Evolutionary conservation across 139 green algal genomes (phyloP).

Genomic region (Pleodorina starrii): DNA sequence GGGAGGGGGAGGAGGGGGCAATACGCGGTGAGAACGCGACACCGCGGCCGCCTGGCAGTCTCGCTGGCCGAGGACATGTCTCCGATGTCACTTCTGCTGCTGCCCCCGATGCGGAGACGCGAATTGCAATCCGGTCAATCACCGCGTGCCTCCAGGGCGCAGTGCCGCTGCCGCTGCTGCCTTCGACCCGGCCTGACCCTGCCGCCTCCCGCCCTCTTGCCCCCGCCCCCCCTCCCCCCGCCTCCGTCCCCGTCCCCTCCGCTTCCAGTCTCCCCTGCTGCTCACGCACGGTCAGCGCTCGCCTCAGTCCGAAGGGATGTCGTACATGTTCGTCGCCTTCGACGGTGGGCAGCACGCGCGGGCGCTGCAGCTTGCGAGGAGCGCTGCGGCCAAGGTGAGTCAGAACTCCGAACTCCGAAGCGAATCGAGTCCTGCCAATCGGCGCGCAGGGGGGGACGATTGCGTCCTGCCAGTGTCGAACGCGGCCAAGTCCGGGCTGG

Average conservation of each 20-base stretch:
- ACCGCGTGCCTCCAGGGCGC: not conserved
- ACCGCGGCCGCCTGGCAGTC: too few species aligned
- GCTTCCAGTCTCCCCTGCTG: not conserved
- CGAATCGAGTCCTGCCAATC: not conserved
- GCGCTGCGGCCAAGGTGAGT: not conserved
- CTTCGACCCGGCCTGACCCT: not conserved
- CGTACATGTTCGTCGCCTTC: constrained; percentile 18
- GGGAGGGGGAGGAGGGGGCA: too few species aligned
- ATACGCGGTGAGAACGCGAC: too few species aligned
- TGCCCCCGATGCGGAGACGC: not conserved
- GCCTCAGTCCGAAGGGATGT: not conserved
- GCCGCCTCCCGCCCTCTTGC: not conserved
- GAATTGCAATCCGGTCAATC: not conserved
- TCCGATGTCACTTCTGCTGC: too few species aligned
- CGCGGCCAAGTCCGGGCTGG: too few species aligned
- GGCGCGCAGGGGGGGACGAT: not conserved
- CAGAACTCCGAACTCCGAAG: not conserved
- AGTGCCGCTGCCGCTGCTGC: not conserved
- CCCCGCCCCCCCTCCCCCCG: not conserved
- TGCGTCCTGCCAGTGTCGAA: too few species aligned
- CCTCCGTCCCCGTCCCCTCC: not conserved
- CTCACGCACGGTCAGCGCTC: not conserved
- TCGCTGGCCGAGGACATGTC: too few species aligned
- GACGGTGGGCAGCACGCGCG: not conserved
- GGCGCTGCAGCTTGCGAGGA: not conserved